These are phyloP conservation scores for Aspergillus aculeatinus DNA, from an alignment of 2,329 filamentous ascomycete genomes.

Conservation along the genomic window DNA sequence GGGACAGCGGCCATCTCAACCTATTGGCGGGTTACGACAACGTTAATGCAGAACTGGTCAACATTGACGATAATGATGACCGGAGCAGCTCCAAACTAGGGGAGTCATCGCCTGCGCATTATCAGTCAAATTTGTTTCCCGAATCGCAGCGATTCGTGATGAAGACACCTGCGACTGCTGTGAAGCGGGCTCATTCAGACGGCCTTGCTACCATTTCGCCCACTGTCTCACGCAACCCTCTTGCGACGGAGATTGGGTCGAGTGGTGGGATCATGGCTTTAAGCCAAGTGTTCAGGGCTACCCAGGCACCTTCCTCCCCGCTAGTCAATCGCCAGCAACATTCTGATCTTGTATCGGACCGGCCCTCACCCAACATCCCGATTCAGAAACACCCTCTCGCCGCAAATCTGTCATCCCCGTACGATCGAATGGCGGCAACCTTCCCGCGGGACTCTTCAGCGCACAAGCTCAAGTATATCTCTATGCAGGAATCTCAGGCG, in stretches of 20 bases:
- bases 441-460: slow-evolving; percentile 41
- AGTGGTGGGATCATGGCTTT: slow-evolving; percentile 45
- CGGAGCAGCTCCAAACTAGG: slow-evolving; percentile 32
- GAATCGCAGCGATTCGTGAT: slow-evolving; percentile 49
- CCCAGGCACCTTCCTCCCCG: slow-evolving; percentile 50
- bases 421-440: slow-evolving; percentile 31
- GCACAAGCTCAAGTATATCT: slow-evolving; percentile 45
- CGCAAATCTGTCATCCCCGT: slow-evolving; percentile 40
- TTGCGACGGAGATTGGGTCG: slow-evolving; percentile 36
- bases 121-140: slow-evolving; percentile 43
- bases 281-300: slow-evolving; percentile 50
- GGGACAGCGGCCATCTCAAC: slow-evolving; percentile 46
- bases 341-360: slow-evolving; percentile 44
- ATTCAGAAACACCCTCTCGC: slow-evolving; percentile 40
- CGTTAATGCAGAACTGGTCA: slow-evolving; percentile 20
- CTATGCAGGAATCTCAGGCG: slow-evolving; percentile 48
- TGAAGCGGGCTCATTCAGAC: slow-evolving; percentile 34
- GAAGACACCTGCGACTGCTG: slow-evolving; percentile 42
- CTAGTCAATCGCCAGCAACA: slow-evolving; percentile 35
- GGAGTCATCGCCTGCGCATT: slow-evolving; percentile 40
- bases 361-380: slow-evolving; percentile 51
- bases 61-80: slow-evolving; percentile 54
- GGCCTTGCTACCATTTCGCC: slow-evolving; percentile 38
- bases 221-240: slow-evolving; percentile 43
- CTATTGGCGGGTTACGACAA: slow-evolving; percentile 41